Percentiles rank a stretch among this genome's conserved stretches.
phyloP scores from a whole-genome alignment of 352 stramenopile species.

The Phytopythium litorale region DNA sequence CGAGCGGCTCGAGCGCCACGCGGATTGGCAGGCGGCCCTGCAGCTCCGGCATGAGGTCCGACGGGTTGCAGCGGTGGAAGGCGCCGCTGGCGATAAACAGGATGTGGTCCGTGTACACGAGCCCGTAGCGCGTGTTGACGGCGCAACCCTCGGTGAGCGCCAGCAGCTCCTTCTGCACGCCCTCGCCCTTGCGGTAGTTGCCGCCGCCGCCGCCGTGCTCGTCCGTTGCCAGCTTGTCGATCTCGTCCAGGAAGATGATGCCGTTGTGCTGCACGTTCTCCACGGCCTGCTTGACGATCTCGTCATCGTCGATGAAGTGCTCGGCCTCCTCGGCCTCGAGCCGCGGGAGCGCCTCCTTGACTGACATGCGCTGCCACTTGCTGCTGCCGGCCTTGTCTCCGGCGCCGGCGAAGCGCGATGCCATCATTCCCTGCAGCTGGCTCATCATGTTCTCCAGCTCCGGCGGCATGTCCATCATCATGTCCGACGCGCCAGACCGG shows the following conservation, averaged over 20 bases:
- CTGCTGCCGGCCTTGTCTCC: conserved; percentile 3
- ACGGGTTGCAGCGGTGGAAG: conserved; percentile 97
- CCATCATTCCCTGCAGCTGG: conserved; percentile 67
- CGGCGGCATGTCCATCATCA: conserved; percentile 84
- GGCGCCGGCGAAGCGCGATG: conserved; percentile 32
- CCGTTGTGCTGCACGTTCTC: conserved; percentile 95
- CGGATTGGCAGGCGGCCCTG: conserved; percentile 98
- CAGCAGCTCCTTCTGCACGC: conserved; percentile 98
- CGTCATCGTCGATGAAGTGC: conserved; percentile 69
- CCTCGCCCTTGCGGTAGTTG: conserved; percentile 91
- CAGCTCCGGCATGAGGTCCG: conserved; percentile 97
- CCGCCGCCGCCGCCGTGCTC: conserved; percentile 87
- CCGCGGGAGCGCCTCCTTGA: conserved; percentile 68
- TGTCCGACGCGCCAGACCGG: conserved; percentile 27
- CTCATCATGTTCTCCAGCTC: conserved; percentile 84
- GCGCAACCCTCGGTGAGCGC: conserved; percentile 98
- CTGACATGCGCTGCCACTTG: conserved; percentile 58
- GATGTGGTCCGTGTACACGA: conserved; percentile 99
- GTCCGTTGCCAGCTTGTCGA: conserved; percentile 97
- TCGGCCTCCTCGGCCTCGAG: conserved; percentile 74
- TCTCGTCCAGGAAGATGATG: conserved; percentile 99
- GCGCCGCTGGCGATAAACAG: conserved; percentile 96
- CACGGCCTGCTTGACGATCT: conserved; percentile 67
- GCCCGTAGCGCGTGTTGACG: conserved; percentile 89
- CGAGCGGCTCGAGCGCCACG: conserved; percentile 95